phyloP scores from a whole-genome alignment of 768 basidiomycete genomes.

The Tylopilus rubrobrunneus region DNA sequence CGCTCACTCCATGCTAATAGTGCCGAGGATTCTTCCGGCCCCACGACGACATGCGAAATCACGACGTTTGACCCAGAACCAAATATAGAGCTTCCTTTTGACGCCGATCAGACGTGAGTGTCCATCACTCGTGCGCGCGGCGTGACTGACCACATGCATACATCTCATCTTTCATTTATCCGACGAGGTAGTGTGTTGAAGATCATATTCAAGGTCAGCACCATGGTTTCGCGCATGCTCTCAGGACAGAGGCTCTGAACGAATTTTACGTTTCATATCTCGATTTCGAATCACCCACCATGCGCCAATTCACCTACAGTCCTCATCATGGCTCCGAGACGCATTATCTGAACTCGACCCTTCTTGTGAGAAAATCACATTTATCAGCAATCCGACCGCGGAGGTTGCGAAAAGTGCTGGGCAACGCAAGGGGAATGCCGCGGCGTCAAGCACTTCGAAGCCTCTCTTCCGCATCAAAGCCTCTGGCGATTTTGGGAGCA shows the following conservation, averaged over 20 bases:
- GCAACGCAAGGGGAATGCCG: constrained; percentile 11
- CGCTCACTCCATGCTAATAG: constrained; percentile 41
- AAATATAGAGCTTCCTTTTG: constrained; percentile 75
- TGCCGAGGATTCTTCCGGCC: constrained; percentile 74
- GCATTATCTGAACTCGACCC: constrained; percentile 89
- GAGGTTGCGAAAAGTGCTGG: constrained; percentile 14
- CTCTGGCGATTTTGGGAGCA: constrained; percentile 77
- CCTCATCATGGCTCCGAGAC: constrained; percentile 91
- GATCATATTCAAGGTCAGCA: constrained; percentile 76
- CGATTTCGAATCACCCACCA: neutral
- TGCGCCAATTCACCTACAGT: constrained; percentile 24
- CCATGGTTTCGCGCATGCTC: neutral
- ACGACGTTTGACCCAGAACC: constrained; percentile 83
- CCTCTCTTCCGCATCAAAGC: constrained; percentile 80
- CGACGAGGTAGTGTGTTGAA: constrained; percentile 54
- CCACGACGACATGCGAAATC: constrained; percentile 85
- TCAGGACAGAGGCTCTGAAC: neutral
- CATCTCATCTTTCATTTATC: neutral
- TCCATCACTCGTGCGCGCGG: neutral
- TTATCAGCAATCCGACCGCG: constrained; percentile 68
- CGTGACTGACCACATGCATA: constrained; percentile 7
- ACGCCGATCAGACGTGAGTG: constrained; percentile 55
- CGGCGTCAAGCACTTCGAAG: constrained; percentile 22
- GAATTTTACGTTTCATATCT: neutral
- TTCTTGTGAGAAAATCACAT: constrained; percentile 79